phyloP scores from a whole-genome alignment of 306 rosid species.

The Vigna unguiculata region DNA sequence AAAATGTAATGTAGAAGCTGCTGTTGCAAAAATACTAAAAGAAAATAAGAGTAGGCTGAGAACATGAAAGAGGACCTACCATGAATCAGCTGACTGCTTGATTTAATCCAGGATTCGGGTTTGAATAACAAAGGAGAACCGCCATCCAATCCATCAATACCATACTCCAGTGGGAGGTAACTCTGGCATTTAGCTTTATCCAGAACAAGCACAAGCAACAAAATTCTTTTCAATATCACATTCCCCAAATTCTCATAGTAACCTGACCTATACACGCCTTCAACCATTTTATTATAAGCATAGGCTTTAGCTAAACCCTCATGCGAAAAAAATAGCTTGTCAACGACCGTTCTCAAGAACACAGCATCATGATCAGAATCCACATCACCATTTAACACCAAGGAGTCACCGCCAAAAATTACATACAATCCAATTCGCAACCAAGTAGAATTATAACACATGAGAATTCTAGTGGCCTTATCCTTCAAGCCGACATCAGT shows the following conservation, averaged over 20 bases:
- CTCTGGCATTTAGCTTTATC: conserved; percentile 89
- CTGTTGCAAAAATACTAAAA: conserved; percentile 27
- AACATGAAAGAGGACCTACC: conserved; percentile 55
- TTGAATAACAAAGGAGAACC: conserved; percentile 90
- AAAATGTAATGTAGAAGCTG: conserved; percentile 30
- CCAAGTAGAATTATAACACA: conserved; percentile 87
- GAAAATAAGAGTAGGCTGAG: conserved; percentile 1
- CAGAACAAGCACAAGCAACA: conserved; percentile 78
- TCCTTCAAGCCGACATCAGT: conserved; percentile 83
- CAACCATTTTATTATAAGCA: conserved; percentile 92
- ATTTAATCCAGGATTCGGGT: conserved; percentile 66
- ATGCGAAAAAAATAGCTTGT: conserved; percentile 75
- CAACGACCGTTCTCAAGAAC: conserved; percentile 81
- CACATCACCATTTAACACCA: conserved; percentile 64
- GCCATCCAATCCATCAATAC: conserved; percentile 93
- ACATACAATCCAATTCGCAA: conserved; percentile 79
- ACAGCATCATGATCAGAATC: conserved; percentile 65
- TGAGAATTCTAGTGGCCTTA: conserved; percentile 63
- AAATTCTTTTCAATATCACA: conserved; percentile 74
- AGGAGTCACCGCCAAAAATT: conserved; percentile 82
- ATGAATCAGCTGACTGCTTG: conserved; percentile 76
- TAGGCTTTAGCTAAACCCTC: conserved; percentile 70
- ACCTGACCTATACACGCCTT: conserved; percentile 89
- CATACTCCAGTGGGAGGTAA: conserved; percentile 81
- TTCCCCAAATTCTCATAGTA: conserved; percentile 90